These are phyloP conservation scores for Gracilaria vermiculophylla DNA, from an alignment of 23 red algal species.

Conservation along the genomic window DNA sequence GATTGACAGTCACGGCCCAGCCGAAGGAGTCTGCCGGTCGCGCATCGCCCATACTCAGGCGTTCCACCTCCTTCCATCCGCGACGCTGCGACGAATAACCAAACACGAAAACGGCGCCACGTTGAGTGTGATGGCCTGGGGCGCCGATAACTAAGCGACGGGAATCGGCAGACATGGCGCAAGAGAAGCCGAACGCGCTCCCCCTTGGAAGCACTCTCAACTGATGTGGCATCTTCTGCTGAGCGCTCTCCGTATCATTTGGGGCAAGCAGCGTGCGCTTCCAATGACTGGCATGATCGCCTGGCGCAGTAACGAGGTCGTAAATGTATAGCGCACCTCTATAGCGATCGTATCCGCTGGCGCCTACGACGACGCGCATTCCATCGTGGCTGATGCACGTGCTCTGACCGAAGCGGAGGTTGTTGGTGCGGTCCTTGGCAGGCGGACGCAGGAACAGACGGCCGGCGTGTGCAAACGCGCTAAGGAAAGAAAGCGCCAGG, in stretches of 20 bases:
- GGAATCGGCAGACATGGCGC: slow-evolving; percentile 3
- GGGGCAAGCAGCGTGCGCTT: background rate
- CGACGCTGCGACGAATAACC: background rate
- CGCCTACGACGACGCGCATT: slow-evolving; percentile 18
- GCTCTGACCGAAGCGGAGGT: slow-evolving; percentile 39
- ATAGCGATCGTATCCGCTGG: slow-evolving; percentile 32
- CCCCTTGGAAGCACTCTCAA: slow-evolving; percentile 12
- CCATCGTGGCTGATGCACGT: slow-evolving; percentile 37
- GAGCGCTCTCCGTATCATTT: slow-evolving; percentile 24
- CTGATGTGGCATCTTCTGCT: background rate
- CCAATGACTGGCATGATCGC: slow-evolving; percentile 27
- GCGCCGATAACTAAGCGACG: slow-evolving; percentile 1
- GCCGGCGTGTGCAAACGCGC: background rate
- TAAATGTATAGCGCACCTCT: slow-evolving; percentile 51
- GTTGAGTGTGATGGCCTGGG: slow-evolving; percentile 47
- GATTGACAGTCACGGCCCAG: slow-evolving; percentile 36
- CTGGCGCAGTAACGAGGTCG: slow-evolving; percentile 18
- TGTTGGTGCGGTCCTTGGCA: background rate
- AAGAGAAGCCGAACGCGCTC: slow-evolving; percentile 61
- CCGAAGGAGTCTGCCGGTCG: slow-evolving; percentile 45
- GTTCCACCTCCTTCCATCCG: slow-evolving; percentile 15
- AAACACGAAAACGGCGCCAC: slow-evolving; percentile 49
- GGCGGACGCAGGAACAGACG: slow-evolving; percentile 28
- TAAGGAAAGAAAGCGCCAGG: background rate
- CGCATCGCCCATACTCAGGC: background rate